These are phyloP conservation scores for Epicoccum nigrum DNA, from an alignment of 2,329 filamentous ascomycete species.

Conservation along the genomic window DNA sequence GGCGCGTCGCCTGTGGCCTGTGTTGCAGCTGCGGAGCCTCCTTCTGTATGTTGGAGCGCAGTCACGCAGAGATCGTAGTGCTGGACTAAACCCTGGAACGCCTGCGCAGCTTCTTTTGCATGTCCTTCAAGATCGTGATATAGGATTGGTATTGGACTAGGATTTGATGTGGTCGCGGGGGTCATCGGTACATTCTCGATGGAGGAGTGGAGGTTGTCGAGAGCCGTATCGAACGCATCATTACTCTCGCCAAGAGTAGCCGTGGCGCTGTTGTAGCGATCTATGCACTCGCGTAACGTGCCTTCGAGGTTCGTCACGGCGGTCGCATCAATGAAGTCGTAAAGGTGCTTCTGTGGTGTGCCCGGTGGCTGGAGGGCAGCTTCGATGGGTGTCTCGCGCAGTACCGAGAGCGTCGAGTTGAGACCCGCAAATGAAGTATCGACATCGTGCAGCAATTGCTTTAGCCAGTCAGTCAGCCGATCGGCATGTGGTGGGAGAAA, in stretches of 20 bases:
- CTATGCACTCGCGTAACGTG: conserved; percentile 72
- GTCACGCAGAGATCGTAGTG: conserved; percentile 95
- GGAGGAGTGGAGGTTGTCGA: conserved; percentile 53
- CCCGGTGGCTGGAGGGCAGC: conserved; percentile 63
- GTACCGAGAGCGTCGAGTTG: conserved; percentile 68
- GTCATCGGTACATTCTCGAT: conserved; percentile 43
- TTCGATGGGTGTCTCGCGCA: conserved; percentile 70
- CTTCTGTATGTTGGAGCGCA: conserved; percentile 86
- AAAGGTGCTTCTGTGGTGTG: conserved; percentile 62
- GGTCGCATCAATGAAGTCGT: conserved; percentile 78
- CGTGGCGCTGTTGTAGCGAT: conserved; percentile 72
- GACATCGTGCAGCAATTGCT: conserved; percentile 66
- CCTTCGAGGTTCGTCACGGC: conserved; percentile 70
- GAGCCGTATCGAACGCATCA: conserved; percentile 74
- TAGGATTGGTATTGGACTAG: conserved; percentile 52
- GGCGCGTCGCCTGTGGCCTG: conserved; percentile 48
- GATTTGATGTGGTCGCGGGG: conserved; percentile 37
- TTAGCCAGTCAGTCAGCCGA: conserved; percentile 12
- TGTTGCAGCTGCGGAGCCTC: conserved; percentile 56
- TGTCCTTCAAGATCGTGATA: conserved; percentile 68
- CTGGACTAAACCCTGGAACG: conserved; percentile 78
- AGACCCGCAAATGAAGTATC: conserved; percentile 71
- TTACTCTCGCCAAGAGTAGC: conserved; percentile 61
- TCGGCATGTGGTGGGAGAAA: not conserved
- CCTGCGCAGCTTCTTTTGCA: conserved; percentile 80